Evolutionary conservation across 179 eudicot genomes (phyloP), one percentile per base, ranked within the genome.

Genomic region (Silene noctiflora): DNA sequence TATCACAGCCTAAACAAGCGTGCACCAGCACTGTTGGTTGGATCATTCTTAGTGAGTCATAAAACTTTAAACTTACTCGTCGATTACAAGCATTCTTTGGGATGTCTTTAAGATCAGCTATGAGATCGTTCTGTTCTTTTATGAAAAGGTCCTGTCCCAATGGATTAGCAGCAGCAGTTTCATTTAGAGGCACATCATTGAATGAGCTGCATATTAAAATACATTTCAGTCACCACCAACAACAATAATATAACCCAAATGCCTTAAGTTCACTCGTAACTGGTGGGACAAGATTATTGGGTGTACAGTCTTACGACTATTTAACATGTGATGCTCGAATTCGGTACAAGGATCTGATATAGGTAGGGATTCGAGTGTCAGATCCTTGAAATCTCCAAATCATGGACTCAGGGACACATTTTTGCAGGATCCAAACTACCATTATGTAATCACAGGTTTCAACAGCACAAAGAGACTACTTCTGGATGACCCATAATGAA

Each of bases 81-180:
- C 98, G 89, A 82, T 94, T 95, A 79, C 93, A 90, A 65, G 98
- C 96, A 82, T 94, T 94, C 87, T 92, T 94, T 61, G 98, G 98
- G 58, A 94, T 88, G 71, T 94, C 96, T 72, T 82, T 90, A 80
- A 94, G 84, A 80, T 94, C 98, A 59, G 84, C 76, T 67, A 94
- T 92, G 69, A 94, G 97, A 72, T 92, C 96, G 75, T 86, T 86
- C 81, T 94, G 98, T 79, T 94, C 98, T 83, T 85, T 94, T 83
- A 89, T 85, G 63, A 94, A 94, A 69, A 94, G 94, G 17, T 90
- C 96, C 71, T 76, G 87, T 33, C 96, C 97, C 46, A 89, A 72
- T 20, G 93, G 91, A 70, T 94, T 96, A 80, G 84, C 80, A 63
- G 84, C 80, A 60, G 77, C 82, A 53, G 80, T 87, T 87, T 88